Percentiles rank a stretch among this genome's conserved stretches.
phyloP scores from a whole-genome alignment of 345 rosid species.

The Populus nigra region DNA sequence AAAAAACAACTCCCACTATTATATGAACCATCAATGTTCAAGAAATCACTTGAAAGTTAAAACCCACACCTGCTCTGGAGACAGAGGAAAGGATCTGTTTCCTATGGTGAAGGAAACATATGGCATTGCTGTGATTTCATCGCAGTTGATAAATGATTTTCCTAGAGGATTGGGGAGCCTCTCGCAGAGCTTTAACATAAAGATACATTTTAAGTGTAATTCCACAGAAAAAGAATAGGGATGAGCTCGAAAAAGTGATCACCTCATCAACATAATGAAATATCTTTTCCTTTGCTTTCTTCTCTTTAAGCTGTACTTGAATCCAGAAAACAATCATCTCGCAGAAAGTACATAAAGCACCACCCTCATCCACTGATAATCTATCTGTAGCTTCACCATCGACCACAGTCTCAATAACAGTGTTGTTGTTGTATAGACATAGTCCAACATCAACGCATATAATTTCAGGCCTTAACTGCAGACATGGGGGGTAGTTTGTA shows the following conservation, averaged over 20 bases:
- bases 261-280: slow-evolving; percentile 47
- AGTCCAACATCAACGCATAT: slow-evolving; percentile 51
- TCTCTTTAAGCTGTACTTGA: slow-evolving; percentile 47
- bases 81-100: slow-evolving; percentile 40
- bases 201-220: not conserved
- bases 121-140: slow-evolving; percentile 36
- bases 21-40: not conserved
- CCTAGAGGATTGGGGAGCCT: slow-evolving; percentile 45
- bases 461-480: slow-evolving; percentile 48
- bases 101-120: slow-evolving; percentile 50
- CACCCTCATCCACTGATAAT: slow-evolving; percentile 14
- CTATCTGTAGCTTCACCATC: slow-evolving; percentile 14
- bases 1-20: not conserved
- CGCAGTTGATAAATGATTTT: slow-evolving; percentile 47
- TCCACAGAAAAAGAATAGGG: not conserved
- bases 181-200: slow-evolving; percentile 45
- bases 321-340: slow-evolving; percentile 53
- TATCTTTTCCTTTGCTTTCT: slow-evolving; percentile 43
- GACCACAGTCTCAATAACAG: slow-evolving; percentile 26
- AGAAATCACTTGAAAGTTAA: not conserved
- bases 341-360: slow-evolving; percentile 42
- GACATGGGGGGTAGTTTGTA: not conserved
- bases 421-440: slow-evolving; percentile 32
- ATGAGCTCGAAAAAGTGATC: not conserved
- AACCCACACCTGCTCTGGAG: slow-evolving; percentile 44